Evolutionary conservation across 805 yeast species (phyloP).

Genomic region (Yarrowia divulgata): DNA sequence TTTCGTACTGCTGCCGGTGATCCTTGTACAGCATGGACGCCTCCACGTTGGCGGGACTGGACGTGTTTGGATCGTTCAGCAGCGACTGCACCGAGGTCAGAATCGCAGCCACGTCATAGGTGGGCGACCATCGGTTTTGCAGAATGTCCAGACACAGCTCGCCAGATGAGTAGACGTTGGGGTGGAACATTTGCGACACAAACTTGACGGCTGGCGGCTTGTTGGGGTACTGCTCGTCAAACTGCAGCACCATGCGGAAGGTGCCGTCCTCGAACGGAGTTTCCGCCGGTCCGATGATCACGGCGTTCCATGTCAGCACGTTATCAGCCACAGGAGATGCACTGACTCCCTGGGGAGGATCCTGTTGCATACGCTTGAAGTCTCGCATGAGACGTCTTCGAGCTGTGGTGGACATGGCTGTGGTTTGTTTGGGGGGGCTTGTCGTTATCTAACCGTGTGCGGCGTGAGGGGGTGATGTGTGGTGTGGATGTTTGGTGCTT

Average conservation of each 20-base stretch:
- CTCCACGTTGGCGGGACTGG: slow-evolving; percentile 97
- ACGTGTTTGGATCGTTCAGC: slow-evolving; percentile 93
- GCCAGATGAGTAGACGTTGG: slow-evolving; percentile 94
- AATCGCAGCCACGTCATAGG: slow-evolving; percentile 95
- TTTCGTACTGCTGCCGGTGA: slow-evolving; percentile 89
- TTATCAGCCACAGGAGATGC: slow-evolving; percentile 97
- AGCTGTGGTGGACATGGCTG: slow-evolving; percentile 93
- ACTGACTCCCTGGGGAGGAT: slow-evolving; percentile 97
- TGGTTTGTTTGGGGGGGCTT: slow-evolving; percentile 25
- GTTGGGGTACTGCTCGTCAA: slow-evolving; percentile 97
- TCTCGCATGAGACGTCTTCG: slow-evolving; percentile 98
- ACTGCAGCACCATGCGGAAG: slow-evolving; percentile 81
- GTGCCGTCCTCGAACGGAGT: slow-evolving; percentile 99
- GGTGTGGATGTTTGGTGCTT: too few species aligned
- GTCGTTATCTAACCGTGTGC: background rate
- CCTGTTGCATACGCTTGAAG: slow-evolving; percentile 97
- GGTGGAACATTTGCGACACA: slow-evolving; percentile 94
- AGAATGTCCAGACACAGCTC: slow-evolving; percentile 94
- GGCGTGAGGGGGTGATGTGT: background rate
- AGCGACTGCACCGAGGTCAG: slow-evolving; percentile 87
- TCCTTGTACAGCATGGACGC: slow-evolving; percentile 96
- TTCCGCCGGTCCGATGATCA: slow-evolving; percentile 95
- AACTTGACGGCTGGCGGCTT: slow-evolving; percentile 95
- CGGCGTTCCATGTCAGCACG: slow-evolving; percentile 98
- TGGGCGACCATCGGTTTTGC: slow-evolving; percentile 98